Conservation (phyloP, 176 grass and related monocot species). For the Musa itinerans region DNA sequence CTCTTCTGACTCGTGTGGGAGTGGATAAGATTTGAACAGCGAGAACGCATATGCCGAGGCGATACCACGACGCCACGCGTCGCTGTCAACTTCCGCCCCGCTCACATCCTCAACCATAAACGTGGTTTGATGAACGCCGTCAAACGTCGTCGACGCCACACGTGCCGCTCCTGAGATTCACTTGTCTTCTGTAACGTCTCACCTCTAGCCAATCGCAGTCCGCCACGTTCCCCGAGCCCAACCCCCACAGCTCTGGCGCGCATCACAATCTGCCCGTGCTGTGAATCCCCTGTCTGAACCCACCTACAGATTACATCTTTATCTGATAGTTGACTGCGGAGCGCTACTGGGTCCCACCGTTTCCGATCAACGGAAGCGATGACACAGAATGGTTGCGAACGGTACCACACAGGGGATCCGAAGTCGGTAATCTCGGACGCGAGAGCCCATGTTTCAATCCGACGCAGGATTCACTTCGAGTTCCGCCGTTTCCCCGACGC, state of each 20-base stretch:
- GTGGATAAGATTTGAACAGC: too few species aligned
- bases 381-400: rapidly evolving
- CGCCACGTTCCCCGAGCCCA: not conserved
- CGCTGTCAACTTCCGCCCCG: not conserved
- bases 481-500: not conserved
- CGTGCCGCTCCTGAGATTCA: too few species aligned
- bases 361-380: not conserved
- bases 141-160: not conserved
- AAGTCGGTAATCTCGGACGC: not conserved
- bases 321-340: too few species aligned
- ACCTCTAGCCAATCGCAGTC: not conserved
- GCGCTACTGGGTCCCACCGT: not conserved
- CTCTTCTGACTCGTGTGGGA: too few species aligned
- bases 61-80: not conserved
- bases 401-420: not conserved
- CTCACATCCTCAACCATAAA: not conserved
- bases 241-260: not conserved
- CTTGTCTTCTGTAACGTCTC: too few species aligned
- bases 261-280: too few species aligned
- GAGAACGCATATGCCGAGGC: too few species aligned
- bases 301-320: too few species aligned
- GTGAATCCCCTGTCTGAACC: too few species aligned
- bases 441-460: not conserved
- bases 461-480: not conserved
- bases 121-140: not conserved